These are phyloP conservation scores for Mortierella polycephala DNA, from an alignment of 371 early-diverging fungal genomes.

Conservation along the genomic window DNA sequence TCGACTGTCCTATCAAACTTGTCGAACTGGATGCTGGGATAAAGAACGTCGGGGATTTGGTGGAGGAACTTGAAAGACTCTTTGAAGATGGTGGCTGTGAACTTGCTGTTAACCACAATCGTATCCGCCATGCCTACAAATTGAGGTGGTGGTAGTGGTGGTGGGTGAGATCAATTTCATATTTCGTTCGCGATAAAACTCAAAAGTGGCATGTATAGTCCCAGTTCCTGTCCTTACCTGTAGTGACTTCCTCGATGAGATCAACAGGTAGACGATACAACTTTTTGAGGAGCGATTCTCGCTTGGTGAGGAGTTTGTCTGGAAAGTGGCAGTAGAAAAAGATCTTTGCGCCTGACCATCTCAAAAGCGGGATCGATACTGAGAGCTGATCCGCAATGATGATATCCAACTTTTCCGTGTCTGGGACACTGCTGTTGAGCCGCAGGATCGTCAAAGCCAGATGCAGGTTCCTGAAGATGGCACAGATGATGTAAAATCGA, in stretches of 20 bases:
- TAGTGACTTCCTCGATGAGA: constrained; percentile 85
- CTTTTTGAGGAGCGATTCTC: constrained; percentile 70
- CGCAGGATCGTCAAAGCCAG: constrained; percentile 68
- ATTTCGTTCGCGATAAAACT: neutral
- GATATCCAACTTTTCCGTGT: constrained; percentile 70
- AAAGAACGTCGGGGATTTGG: constrained; percentile 76
- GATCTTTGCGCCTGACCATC: constrained; percentile 72
- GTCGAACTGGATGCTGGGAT: constrained; percentile 86
- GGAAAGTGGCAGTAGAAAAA: constrained; percentile 98
- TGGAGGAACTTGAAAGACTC: constrained; percentile 74
- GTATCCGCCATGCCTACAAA: constrained; percentile 82
- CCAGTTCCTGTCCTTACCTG: constrained; percentile 58
- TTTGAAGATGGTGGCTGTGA: constrained; percentile 84
- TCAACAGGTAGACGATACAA: constrained; percentile 89
- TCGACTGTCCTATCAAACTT: constrained; percentile 75
- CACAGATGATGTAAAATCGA: constrained; percentile 82
- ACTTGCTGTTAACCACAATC: constrained; percentile 91
- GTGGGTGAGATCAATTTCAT: neutral
- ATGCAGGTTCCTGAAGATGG: constrained; percentile 80
- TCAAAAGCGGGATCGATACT: constrained; percentile 83
- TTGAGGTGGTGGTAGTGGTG: too few species aligned
- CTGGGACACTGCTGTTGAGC: constrained; percentile 42
- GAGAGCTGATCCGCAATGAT: constrained; percentile 94
- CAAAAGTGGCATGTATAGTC: neutral
- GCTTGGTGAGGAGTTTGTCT: constrained; percentile 83